These are phyloP conservation scores for Miscanthus lutarioriparius DNA, from an alignment of 176 grass and related monocot genomes.

Conservation along the genomic window DNA sequence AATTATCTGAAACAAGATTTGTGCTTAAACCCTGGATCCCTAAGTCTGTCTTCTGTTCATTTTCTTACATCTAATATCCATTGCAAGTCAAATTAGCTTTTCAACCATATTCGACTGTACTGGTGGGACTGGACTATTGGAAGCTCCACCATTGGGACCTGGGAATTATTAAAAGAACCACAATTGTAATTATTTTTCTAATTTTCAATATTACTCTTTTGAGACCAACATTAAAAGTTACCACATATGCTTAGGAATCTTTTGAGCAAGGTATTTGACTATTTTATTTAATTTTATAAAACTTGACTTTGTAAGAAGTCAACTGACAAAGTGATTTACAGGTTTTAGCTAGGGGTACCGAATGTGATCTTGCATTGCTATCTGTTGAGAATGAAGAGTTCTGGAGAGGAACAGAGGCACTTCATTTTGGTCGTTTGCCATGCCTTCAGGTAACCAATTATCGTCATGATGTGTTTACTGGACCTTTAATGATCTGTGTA, in stretches of 20 bases:
- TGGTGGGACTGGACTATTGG: slow-evolving; percentile 11
- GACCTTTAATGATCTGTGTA: background rate
- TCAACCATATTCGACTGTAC: slow-evolving; percentile 7
- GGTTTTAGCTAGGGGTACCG: slow-evolving; percentile 91
- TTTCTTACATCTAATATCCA: background rate
- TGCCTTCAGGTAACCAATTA: slow-evolving; percentile 75
- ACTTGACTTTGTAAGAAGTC: slow-evolving; percentile 19
- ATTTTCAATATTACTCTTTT: background rate
- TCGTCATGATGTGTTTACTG: slow-evolving; percentile 14
- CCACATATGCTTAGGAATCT: background rate
- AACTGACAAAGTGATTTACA: slow-evolving; percentile 52
- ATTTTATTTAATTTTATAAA: slow-evolving; percentile 16
- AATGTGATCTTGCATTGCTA: slow-evolving; percentile 97
- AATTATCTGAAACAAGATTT: slow-evolving; percentile 14
- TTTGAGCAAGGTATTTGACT: background rate
- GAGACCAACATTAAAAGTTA: background rate
- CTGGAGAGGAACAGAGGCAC: slow-evolving; percentile 85
- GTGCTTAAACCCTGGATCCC: background rate
- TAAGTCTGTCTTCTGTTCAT: slow-evolving; percentile 8
- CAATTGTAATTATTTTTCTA: background rate
- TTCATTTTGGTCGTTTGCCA: slow-evolving; percentile 84
- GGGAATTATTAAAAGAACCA: background rate
- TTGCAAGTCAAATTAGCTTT: slow-evolving; percentile 3
- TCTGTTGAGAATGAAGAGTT: slow-evolving; percentile 96
- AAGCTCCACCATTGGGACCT: background rate